Base-by-base conservation (phyloP, 1,284 basidiomycete genomes). In the Taiwanofungus camphoratus region DNA sequence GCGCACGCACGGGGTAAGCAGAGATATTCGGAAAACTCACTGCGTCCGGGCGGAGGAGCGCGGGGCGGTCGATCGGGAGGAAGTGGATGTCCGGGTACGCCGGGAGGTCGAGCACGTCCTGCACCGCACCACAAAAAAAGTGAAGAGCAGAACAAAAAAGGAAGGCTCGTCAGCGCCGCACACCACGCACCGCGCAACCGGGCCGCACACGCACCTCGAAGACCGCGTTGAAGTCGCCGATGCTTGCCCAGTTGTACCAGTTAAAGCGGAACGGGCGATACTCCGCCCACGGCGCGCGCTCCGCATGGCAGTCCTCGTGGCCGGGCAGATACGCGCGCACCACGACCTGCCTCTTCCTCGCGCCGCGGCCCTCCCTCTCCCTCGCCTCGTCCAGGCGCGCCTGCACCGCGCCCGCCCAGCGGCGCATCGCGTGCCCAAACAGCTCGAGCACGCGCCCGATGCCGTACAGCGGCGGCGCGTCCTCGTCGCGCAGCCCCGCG, bases 221-320 rank as follows among this genome's bases (percentile, higher is more conserved):
- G 13, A 71, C 59, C 8, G 61, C 54, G 48, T 83, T 82, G 52
- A 73, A 78, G 44, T 71, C 65, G 52, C 61, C 57, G 40, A 83
- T 80, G 61, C 70, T 71, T 3, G 66, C 70, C 81, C 80, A 83
- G 54, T 83, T 83, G 55, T 74, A 82, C 70, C 71, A 77, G 19
- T 68, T 65, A 63, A 66, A 67, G 23, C 52, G 47, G 46, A 67
- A 70, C 2, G 69, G 68, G 45, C 64, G 50, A 16, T 74, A 65
- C 50, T 64, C 60, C 27, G 48, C 57, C 68, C 69, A 74, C 18
- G 76, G 72, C 46, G 65, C 49, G n/a, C 59, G 56, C 36, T 59
- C 49, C 23, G 66, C 50, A 49, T 79, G 79, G 49, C 80, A 83
- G 44, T 77, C 68, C 47, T 82, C 79, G 50, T 83, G 79, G 2